Evolutionary conservation across 108 stramenopile genomes (phyloP).

Genomic region (Discostella pseudostelligera): DNA sequence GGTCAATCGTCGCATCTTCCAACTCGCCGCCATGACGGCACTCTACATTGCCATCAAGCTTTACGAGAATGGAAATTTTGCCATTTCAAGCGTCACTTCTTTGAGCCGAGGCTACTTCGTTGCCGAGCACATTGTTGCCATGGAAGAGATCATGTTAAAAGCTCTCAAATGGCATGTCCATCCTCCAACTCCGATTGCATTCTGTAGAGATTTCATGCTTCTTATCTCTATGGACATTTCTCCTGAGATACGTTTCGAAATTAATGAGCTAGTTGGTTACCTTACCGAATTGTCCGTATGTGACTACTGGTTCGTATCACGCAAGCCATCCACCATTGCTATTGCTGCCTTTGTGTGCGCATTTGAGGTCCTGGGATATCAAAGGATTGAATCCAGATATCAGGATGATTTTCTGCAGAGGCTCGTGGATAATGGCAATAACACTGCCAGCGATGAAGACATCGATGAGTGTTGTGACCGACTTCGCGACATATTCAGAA

Average conservation of each 20-base stretch:
- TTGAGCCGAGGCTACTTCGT: slow-evolving; percentile 72
- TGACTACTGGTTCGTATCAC: slow-evolving; percentile 66
- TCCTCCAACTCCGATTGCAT: slow-evolving; percentile 64
- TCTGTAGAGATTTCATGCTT: slow-evolving; percentile 53
- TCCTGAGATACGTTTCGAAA: slow-evolving; percentile 32
- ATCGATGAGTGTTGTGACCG: no score
- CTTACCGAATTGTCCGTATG: slow-evolving; percentile 67
- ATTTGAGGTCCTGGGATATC: no score
- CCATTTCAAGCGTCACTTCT: slow-evolving; percentile 62
- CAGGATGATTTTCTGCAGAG: no score
- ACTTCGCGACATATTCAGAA: no score
- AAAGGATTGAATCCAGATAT: no score
- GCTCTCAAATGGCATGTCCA: slow-evolving; percentile 62
- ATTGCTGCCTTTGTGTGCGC: not conserved
- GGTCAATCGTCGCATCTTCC: slow-evolving; percentile 62
- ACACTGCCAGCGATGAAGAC: no score
- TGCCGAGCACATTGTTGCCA: slow-evolving; percentile 61
- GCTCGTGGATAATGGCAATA: no score
- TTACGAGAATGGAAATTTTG: slow-evolving; percentile 51
- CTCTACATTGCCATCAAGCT: slow-evolving; percentile 77
- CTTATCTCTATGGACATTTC: slow-evolving; percentile 39
- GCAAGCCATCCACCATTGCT: not conserved
- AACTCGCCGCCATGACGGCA: slow-evolving; percentile 67
- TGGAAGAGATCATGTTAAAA: slow-evolving; percentile 62
- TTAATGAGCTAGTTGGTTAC: slow-evolving; percentile 63